A percentile compares a stretch with the other conserved stretches of the same genome.
phyloP scores from a whole-genome alignment of 371 early-diverging fungal species.

The Saksenaea oblongispora region DNA sequence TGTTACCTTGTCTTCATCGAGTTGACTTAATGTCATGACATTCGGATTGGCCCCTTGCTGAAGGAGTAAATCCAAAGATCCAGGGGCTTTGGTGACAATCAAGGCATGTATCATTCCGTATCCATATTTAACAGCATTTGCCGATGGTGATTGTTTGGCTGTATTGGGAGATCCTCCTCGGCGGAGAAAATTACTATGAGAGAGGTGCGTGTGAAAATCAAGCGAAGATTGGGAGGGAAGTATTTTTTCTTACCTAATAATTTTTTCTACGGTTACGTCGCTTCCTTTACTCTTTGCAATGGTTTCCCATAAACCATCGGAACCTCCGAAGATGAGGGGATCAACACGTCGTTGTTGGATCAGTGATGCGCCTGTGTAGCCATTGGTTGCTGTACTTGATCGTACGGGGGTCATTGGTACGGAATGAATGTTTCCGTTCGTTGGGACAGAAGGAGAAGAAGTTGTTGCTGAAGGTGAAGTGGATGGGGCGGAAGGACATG shows the following conservation, averaged over 20 bases:
- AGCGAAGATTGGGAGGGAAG: neutral
- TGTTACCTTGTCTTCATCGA: conserved; percentile 41
- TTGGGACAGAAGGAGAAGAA: conserved; percentile 5
- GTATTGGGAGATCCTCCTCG: conserved; percentile 55
- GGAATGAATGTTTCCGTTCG: conserved; percentile 11
- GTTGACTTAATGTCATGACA: conserved; percentile 35
- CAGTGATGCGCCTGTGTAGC: conserved; percentile 19
- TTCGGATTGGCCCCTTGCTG: conserved; percentile 51
- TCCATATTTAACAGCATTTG: conserved; percentile 36
- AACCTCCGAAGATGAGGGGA: conserved; percentile 45
- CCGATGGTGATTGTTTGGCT: conserved; percentile 42
- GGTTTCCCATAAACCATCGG: conserved; percentile 50
- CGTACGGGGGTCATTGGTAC: conserved; percentile 25
- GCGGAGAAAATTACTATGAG: conserved; percentile 40
- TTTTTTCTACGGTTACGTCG: conserved; percentile 43
- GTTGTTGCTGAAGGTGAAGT: conserved; percentile 14
- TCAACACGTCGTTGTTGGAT: conserved; percentile 46
- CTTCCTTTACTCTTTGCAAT: conserved; percentile 34
- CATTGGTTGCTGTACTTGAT: conserved; percentile 18
- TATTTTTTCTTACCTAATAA: conserved; percentile 42
- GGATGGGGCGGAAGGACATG: conserved; percentile 8
- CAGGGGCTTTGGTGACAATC: conserved; percentile 32
- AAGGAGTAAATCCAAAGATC: conserved; percentile 33
- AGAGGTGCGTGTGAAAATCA: neutral
- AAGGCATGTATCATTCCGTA: conserved; percentile 49